Evolutionary conservation across 2,329 filamentous ascomycete species (phyloP), one percentile per base, ranked within the genome.

Genomic region (Ceratocystis colombiana): DNA sequence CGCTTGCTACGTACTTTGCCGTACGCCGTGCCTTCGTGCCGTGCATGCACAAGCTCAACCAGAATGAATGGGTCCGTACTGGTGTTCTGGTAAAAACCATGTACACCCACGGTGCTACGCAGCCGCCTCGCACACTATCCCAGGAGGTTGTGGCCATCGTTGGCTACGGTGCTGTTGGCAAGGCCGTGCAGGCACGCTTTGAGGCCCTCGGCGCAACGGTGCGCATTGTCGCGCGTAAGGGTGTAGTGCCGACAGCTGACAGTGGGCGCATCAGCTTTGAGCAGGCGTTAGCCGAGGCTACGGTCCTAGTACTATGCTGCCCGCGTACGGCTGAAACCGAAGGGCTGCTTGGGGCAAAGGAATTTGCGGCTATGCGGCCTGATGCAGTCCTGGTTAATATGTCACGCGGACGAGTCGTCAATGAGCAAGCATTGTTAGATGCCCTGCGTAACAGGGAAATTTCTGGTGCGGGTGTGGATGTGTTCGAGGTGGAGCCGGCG

Each of bases 221-320:
- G 10, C n/a, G 63, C 20, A 61, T 67, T 8, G 61, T 62, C 2
- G 65, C 22, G 65, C 61, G 65, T 22, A 67, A 67, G 41, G 61
- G 50, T 6, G 61, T 46, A 7, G 17, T 25, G 15, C 15, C 50
- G 4, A 41, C 62, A 7, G 22, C 65, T 4, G 22, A 57, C 8
- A 57, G 53, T 6, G 61, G 61, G 22, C 65, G 65, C 12, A 44
- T 59, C 10, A 17, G 10, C 2, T 64, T 69, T 12, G 75, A 78
- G 2, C 82, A 83, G 25, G 76, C 93, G 15, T 78, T 94, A 15
- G 81, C 84, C 0, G 78, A 79, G 30, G 83, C 86, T 0, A 89
- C 93, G 74, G 92, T 93, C 72, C 73, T 94, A 68, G 92, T 89
- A 0, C 85, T 93, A 8, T 89, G 94, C 72, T 93, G 88, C 0